Evolutionary conservation across 805 yeast genomes (phyloP), one percentile per base, ranked within the genome.

Genomic region (Schwanniomyces pseudopolymorphus): DNA sequence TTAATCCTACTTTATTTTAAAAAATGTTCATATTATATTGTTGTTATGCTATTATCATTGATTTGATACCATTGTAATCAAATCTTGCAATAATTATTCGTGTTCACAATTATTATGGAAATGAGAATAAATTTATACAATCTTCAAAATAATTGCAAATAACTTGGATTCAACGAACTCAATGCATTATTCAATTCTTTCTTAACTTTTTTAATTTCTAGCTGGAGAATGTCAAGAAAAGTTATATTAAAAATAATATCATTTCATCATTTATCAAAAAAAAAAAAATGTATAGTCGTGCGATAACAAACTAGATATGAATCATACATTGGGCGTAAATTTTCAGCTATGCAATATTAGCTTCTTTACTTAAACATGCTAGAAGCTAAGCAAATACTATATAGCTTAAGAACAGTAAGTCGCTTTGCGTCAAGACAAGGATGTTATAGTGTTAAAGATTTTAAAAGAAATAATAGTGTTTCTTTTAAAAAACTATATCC

Each of bases 401-500:
- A 31, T 31, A 31, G 35, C 35, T 16, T 31, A 16, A 31, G 35
- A 14, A 14, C 35, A 7, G 14, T 31, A 3, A n/a, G 35, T 14
- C 35, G 20, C 6, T 14, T 31, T 14, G 20, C 20, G 16, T 17
- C 35, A 20, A 31, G 6, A 11, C 17, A 17, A 6, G 20, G 20
- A 31, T 31, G 8, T 7, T 31, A 31, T 17, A 14, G 20, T 16
- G 3, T 31, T 7, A 31, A 14, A 31, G 20, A 31, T 7, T 31
- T 31, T 31, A 31, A 16, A 31, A 31, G 35, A 31, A 31, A 36
- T 20, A 36, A 36, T 36, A 20, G 25, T 13, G 25, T 20, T 8
- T 36, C 52, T 53, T 25, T 43, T 36, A 22, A 48, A 62, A 35
- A 63, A 64, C 17, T 13, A 49, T 80, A 64, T 52, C 83, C 83